Percentiles rank a stretch among this genome's conserved stretches.
These are phyloP conservation scores for Fusarium chuoi DNA, from an alignment of 2,329 filamentous ascomycete species.

Conservation along the genomic window DNA sequence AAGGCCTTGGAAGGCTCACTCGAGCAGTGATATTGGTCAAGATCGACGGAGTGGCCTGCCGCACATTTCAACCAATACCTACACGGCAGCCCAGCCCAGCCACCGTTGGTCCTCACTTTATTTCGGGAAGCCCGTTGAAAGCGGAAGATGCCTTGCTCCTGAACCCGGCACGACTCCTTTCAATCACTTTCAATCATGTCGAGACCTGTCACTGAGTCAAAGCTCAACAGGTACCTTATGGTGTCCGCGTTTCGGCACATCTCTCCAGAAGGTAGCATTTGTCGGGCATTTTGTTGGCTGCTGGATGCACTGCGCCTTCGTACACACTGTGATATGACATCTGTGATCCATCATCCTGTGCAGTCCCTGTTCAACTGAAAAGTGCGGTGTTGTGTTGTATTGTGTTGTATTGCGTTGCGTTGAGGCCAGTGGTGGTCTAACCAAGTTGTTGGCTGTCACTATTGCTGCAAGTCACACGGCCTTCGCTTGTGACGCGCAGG, in stretches of 20 bases:
- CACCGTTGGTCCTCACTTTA: not conserved
- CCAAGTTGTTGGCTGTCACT: not conserved
- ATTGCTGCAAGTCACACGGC: constrained; percentile 29
- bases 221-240: not conserved
- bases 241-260: not conserved
- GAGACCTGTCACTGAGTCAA: not conserved
- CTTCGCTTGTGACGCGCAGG: constrained; percentile 31
- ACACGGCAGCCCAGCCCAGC: not conserved
- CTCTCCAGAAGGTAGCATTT: not conserved
- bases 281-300: not conserved
- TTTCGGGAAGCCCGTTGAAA: constrained; percentile 12
- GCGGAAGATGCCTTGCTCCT: constrained; percentile 4
- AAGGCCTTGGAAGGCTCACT: not conserved
- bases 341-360: not conserved
- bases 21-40: not conserved
- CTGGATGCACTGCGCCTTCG: not conserved
- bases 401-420: not conserved
- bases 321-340: not conserved
- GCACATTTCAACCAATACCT: not conserved
- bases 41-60: not conserved
- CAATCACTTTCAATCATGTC: not conserved
- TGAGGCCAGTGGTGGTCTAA: not conserved
- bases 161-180: not conserved
- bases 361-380: not conserved
- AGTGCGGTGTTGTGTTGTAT: not conserved